Base-by-base conservation (phyloP, 2,329 filamentous ascomycete species). In the Pseudogymnoascus sp. region DNA sequence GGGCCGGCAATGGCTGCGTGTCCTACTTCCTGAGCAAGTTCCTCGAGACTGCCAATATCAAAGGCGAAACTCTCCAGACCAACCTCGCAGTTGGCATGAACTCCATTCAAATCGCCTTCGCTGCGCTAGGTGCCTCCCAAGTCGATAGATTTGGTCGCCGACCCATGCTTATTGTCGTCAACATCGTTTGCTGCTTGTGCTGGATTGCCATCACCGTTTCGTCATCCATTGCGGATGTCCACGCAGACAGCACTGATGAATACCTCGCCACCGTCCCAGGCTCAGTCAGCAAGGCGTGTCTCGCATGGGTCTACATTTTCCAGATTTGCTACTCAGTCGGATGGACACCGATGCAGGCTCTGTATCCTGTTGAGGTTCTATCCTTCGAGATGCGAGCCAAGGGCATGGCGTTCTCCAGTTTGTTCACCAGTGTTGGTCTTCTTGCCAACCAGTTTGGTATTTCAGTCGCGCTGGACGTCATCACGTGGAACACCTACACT, bases 101-200 rank as follows among this genome's bases (percentile, higher is more conserved):
- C 37, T 76, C 82, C 66, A 82, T 84, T 70, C 81, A 83, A 18
- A 78, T 83, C 21, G 73, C 83, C 37, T 82, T 80, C 69, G 80
- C 82, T 18, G 75, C 84, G n/a, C 67, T 81, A 0, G 85, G 85
- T 56, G 82, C 84, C 3, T 75, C 78, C 11, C 75, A 86, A 60
- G 82, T 83, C 1, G 84, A 86, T 44, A 77, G 78, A 1, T 64
- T 86, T 5, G 83, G 84, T n/a, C 82, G 85, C 42, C 81, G 85
- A 1, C 81, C 82, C 16, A 74, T 83, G 37, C 75, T 84, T 44
- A 71, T 84, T 61, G 78, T 79, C 64, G 81, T 79, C 21, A 78
- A 82, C 67, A 74, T 78, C 1, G 77, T 76, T 31, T 78, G 81
- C 61, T 79, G 78, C 61, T 66, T 81, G 11, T 74, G 81, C 66